Evolutionary conservation across 1,139 yeast genomes (phyloP).

Genomic region (Tardiomyces digboiensis): DNA sequence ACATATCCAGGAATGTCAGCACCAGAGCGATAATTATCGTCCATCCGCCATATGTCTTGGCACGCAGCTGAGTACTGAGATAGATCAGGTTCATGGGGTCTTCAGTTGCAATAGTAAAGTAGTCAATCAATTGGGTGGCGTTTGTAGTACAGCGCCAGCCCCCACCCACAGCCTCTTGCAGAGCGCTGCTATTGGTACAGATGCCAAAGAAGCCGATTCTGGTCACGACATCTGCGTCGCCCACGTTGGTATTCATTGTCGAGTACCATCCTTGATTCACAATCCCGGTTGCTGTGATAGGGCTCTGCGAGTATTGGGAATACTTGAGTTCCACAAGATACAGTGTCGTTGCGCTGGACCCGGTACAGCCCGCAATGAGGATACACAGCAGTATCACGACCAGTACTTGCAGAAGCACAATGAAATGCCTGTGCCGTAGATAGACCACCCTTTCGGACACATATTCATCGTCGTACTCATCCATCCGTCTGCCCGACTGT

Average conservation of each 20-base stretch:
- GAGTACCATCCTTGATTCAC: conserved; percentile 2
- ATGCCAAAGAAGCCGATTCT: conserved; percentile 20
- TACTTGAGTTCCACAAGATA: conserved; percentile 17
- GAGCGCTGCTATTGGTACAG: conserved; percentile 12
- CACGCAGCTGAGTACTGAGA: conserved; percentile 6
- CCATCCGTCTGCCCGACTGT: background rate
- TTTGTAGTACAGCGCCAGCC: conserved; percentile 18
- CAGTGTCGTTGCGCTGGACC: conserved; percentile 10
- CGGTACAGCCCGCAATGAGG: conserved; percentile 17
- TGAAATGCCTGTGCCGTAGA: conserved; percentile 13
- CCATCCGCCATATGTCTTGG: conserved; percentile 12
- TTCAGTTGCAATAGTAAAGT: conserved; percentile 8
- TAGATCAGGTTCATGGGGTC: conserved; percentile 19
- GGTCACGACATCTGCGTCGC: conserved; percentile 11
- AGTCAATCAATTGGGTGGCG: conserved; percentile 8
- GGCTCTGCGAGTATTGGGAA: conserved; percentile 10
- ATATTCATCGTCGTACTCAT: background rate
- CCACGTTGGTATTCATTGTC: conserved; percentile 5
- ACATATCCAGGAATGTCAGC: conserved; percentile 9
- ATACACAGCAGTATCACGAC: conserved; percentile 14
- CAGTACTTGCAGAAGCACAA: conserved; percentile 13
- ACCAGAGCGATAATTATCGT: conserved; percentile 11
- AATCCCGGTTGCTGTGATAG: conserved; percentile 7
- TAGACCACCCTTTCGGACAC: background rate
- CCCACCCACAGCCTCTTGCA: conserved; percentile 4